A percentile compares a stretch with the other conserved stretches of the same genome.
Evolutionary conservation across 2,329 filamentous ascomycete species (phyloP).

Genomic region (Nigrospora sphaerica): DNA sequence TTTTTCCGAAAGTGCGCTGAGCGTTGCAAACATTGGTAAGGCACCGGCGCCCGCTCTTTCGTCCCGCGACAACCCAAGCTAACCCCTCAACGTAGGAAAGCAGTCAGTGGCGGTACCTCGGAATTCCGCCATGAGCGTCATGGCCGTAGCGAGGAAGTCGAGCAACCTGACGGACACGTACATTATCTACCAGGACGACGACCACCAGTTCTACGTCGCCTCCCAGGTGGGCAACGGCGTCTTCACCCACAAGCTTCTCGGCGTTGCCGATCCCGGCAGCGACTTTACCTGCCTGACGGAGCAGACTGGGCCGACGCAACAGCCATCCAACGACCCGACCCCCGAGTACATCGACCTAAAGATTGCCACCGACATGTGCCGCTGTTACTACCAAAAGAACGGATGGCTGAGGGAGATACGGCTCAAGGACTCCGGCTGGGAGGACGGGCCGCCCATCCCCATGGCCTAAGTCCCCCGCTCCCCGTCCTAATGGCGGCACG

Average conservation of each 20-base stretch:
- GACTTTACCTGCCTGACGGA: conserved; percentile 12
- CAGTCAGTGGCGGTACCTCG: conserved; percentile 5
- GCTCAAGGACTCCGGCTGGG: conserved; percentile 6
- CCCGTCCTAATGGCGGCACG: no score
- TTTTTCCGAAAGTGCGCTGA: background rate
- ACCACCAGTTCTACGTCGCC: conserved; percentile 9
- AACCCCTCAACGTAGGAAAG: background rate
- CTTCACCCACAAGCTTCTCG: conserved; percentile 11
- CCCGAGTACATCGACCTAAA: conserved; percentile 1
- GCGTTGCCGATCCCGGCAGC: conserved; percentile 9
- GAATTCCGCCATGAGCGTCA: conserved; percentile 11
- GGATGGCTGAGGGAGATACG: conserved; percentile 9
- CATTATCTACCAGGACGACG: conserved; percentile 14
- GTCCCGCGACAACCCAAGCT: background rate
- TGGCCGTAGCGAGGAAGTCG: conserved; percentile 7
- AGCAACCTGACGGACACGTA: conserved; percentile 12
- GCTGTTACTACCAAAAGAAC: conserved; percentile 11
- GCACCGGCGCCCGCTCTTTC: background rate
- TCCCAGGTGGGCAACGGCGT: conserved; percentile 8
- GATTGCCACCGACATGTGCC: conserved; percentile 9
- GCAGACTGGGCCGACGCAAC: conserved; percentile 3
- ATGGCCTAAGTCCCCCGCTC: conserved; percentile 2
- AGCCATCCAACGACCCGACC: background rate
- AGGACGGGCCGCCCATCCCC: conserved; percentile 8
- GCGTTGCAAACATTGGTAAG: background rate